Conservation (phyloP, 305 asterid genomes). For the Lippia alba region DNA sequence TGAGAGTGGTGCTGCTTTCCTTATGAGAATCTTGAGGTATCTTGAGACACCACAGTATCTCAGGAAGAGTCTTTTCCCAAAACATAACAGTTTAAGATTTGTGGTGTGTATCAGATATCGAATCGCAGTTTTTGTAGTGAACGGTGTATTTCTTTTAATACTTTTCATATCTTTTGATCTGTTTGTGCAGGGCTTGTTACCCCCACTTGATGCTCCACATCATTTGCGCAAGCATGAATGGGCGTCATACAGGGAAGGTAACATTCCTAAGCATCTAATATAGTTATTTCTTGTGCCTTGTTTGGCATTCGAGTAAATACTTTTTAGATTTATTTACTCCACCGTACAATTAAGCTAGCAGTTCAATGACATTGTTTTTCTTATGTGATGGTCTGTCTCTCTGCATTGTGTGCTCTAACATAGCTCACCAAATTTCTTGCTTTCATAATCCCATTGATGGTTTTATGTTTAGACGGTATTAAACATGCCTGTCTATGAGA, state of each 20-base stretch:
- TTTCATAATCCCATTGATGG: slow-evolving; percentile 3
- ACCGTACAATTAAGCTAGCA: slow-evolving; percentile 3
- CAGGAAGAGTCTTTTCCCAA: slow-evolving; percentile 88
- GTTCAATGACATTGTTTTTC: background rate
- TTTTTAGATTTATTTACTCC: too few species aligned
- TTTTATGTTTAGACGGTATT: background rate
- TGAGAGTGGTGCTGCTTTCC: slow-evolving; percentile 82
- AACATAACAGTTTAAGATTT: slow-evolving; percentile 80
- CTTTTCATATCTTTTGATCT: slow-evolving; percentile 9
- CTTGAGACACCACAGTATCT: slow-evolving; percentile 99
- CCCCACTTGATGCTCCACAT: slow-evolving; percentile 97
- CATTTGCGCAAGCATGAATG: slow-evolving; percentile 98
- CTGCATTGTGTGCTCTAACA: slow-evolving; percentile 1
- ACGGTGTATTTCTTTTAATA: slow-evolving; percentile 1
- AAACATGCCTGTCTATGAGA: background rate
- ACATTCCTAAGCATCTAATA: slow-evolving; percentile 26
- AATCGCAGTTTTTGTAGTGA: slow-evolving; percentile 11
- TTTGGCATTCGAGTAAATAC: slow-evolving; percentile 8
- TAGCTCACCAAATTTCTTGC: background rate
- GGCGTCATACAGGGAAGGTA: slow-evolving; percentile 97
- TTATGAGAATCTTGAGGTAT: slow-evolving; percentile 82
- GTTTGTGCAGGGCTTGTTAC: slow-evolving; percentile 77
- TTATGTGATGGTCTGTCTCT: background rate
- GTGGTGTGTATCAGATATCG: slow-evolving; percentile 65
- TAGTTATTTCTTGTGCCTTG: slow-evolving; percentile 9